Evolutionary conservation across 1,284 basidiomycete genomes (phyloP).

Genomic region (Megacollybia platyphylla): DNA sequence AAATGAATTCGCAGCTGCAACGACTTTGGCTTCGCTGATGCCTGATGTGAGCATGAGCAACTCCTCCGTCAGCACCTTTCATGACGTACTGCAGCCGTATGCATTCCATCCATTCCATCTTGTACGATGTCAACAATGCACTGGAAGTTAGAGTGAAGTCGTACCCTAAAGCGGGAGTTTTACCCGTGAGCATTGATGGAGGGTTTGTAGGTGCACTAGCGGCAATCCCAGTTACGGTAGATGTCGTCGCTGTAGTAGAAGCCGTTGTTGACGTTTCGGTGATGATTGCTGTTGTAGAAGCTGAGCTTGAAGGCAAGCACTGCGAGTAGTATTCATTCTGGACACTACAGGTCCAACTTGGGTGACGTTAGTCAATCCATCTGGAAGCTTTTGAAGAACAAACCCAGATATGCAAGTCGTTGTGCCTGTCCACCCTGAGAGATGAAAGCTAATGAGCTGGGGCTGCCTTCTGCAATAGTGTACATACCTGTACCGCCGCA

Average conservation of each 20-base stretch:
- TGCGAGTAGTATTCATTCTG: slow-evolving; percentile 22
- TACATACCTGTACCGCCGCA: too few species aligned
- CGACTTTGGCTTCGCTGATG: slow-evolving; percentile 30
- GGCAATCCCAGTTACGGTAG: slow-evolving; percentile 6
- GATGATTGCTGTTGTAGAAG: slow-evolving; percentile 7
- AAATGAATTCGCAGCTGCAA: slow-evolving; percentile 34
- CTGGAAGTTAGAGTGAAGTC: background rate
- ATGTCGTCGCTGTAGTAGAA: background rate
- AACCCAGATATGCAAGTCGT: too few species aligned
- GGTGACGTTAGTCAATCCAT: background rate
- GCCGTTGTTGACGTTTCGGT: background rate
- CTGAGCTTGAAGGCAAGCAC: slow-evolving; percentile 15
- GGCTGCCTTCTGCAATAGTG: too few species aligned
- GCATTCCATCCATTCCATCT: slow-evolving; percentile 49
- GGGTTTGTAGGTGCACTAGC: slow-evolving; percentile 15
- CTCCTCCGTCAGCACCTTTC: background rate
- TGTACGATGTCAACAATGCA: background rate
- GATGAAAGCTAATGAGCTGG: too few species aligned
- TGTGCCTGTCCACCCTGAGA: too few species aligned
- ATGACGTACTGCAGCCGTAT: slow-evolving; percentile 26
- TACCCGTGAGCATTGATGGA: slow-evolving; percentile 18
- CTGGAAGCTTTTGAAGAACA: background rate
- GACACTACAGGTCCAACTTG: slow-evolving; percentile 17
- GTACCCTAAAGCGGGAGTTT: slow-evolving; percentile 22
- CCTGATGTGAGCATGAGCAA: slow-evolving; percentile 13